A percentile compares a stretch with the other conserved stretches of the same genome.
phyloP scores from a whole-genome alignment of 1,284 basidiomycete species.

The Moesziomyces parantarcticus region DNA sequence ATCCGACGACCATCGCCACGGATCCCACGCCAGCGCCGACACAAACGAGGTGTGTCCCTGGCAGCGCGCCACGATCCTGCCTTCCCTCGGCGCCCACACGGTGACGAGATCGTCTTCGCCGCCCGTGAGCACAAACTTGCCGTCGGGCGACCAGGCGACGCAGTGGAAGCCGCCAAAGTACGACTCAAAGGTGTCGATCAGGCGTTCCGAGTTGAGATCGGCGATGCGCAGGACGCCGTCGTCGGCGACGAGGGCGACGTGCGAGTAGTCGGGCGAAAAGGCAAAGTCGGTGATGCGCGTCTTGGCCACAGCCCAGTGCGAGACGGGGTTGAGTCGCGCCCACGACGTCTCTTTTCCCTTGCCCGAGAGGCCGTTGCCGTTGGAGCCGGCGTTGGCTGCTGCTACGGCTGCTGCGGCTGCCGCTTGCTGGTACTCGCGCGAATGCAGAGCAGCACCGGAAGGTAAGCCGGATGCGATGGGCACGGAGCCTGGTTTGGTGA shows the following conservation, averaged over 20 bases:
- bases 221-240: constrained; percentile 61
- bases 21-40: constrained; percentile 87
- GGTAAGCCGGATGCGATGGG: constrained; percentile 45
- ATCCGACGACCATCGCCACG: constrained; percentile 74
- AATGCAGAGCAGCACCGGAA: constrained; percentile 14
- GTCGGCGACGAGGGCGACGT: constrained; percentile 55
- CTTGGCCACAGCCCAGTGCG: constrained; percentile 55
- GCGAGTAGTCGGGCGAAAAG: constrained; percentile 56
- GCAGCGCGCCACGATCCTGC: constrained; percentile 85
- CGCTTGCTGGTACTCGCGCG: constrained; percentile 40
- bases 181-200: constrained; percentile 54
- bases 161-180: constrained; percentile 75
- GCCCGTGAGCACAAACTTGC: constrained; percentile 87
- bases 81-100: constrained; percentile 58
- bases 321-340: constrained; percentile 56
- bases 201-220: constrained; percentile 54
- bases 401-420: constrained; percentile 36
- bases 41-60: constrained; percentile 97
- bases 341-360: constrained; percentile 50
- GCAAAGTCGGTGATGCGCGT: constrained; percentile 57
- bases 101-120: constrained; percentile 94
- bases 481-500: constrained; percentile 41
- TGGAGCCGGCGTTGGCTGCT: constrained; percentile 23
- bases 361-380: constrained; percentile 39
- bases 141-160: constrained; percentile 93